Conservation (phyloP, 1,284 basidiomycete species). For the Malassezia nana region DNA sequence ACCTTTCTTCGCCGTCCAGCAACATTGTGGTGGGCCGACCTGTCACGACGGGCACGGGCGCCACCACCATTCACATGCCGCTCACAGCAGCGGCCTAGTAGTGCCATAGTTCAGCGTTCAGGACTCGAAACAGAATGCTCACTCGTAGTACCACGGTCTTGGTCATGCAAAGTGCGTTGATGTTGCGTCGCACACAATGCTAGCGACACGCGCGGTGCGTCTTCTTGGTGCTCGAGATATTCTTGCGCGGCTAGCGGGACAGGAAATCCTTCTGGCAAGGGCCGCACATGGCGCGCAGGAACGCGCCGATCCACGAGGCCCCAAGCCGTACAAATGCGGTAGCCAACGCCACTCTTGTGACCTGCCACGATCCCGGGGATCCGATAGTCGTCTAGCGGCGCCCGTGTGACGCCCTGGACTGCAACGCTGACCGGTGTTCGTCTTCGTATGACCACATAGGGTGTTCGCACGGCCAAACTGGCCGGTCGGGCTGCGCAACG, state of each 20-base stretch:
- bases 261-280: not conserved
- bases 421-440: not conserved
- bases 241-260: not conserved
- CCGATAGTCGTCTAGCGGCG: not conserved
- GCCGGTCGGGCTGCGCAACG: not conserved
- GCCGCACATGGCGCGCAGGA: slow-evolving; percentile 1
- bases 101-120: not conserved
- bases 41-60: slow-evolving; percentile 38
- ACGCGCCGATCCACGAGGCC: not conserved
- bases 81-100: slow-evolving; percentile 17
- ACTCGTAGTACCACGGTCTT: no score
- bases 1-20: slow-evolving; percentile 74
- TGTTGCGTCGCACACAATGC: not conserved
- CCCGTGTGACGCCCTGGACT: not conserved
- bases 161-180: no score
- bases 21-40: slow-evolving; percentile 65
- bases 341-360: not conserved
- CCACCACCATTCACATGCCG: slow-evolving; percentile 30
- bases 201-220: not conserved
- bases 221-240: not conserved
- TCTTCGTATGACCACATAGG: not conserved
- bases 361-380: slow-evolving; percentile 2
- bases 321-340: not conserved
- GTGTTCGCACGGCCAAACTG: not conserved
- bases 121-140: not conserved